A percentile compares a stretch with the other conserved stretches of the same genome.
Evolutionary conservation across 1,139 yeast genomes (phyloP).

Genomic region (Yamadazyma membranifaciens): DNA sequence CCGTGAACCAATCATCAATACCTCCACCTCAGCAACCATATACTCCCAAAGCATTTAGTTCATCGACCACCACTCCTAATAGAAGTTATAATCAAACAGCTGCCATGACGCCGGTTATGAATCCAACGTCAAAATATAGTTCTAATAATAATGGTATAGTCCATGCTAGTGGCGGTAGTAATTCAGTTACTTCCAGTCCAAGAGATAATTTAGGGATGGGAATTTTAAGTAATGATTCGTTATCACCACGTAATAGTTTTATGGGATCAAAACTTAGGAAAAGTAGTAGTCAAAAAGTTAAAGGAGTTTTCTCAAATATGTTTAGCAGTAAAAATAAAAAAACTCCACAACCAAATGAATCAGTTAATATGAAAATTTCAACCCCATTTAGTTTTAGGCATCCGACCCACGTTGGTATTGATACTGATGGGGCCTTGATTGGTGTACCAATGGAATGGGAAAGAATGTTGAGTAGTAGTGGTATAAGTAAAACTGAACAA

Average conservation of each 20-base stretch:
- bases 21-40: slow-evolving; percentile 8
- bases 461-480: slow-evolving; percentile 74
- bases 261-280: slow-evolving; percentile 25
- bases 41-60: slow-evolving; percentile 12
- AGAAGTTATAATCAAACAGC: slow-evolving; percentile 28
- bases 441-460: slow-evolving; percentile 96
- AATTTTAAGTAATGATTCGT: slow-evolving; percentile 13
- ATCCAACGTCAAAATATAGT: slow-evolving; percentile 16
- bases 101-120: slow-evolving; percentile 35
- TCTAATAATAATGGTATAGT: slow-evolving; percentile 3
- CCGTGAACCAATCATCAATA: slow-evolving; percentile 13
- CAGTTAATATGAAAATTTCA: slow-evolving; percentile 62
- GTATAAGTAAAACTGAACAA: slow-evolving; percentile 82
- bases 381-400: slow-evolving; percentile 90
- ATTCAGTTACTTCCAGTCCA: slow-evolving; percentile 22
- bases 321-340: slow-evolving; percentile 26
- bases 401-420: slow-evolving; percentile 90
- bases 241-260: slow-evolving; percentile 12
- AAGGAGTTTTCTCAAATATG: slow-evolving; percentile 43
- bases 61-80: slow-evolving; percentile 17
- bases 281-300: slow-evolving; percentile 37
- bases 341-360: slow-evolving; percentile 18
- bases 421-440: slow-evolving; percentile 82
- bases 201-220: slow-evolving; percentile 29
- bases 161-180: background rate